Percentiles rank a stretch among this genome's conserved stretches.
Evolutionary conservation across 306 rosid genomes (phyloP).

Genomic region (Hylodesmum podocarpum): DNA sequence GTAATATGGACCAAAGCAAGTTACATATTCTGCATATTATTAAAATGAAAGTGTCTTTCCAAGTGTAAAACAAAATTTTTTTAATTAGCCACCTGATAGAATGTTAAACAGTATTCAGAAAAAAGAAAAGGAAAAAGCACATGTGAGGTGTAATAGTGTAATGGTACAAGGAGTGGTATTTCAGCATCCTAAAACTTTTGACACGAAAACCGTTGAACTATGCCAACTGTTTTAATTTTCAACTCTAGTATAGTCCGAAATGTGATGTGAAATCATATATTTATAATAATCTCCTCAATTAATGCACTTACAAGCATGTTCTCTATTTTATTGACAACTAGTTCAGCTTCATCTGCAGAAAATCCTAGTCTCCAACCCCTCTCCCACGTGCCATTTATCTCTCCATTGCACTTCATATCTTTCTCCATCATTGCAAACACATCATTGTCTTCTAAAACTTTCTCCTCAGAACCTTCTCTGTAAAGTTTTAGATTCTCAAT

Average conservation of each 20-base stretch:
- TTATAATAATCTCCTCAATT: slow-evolving; percentile 55
- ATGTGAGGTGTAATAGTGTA: no score
- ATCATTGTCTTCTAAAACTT: slow-evolving; percentile 31
- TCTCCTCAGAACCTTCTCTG: slow-evolving; percentile 33
- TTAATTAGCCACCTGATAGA: no score
- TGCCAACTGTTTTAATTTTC: not conserved
- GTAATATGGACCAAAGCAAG: no score
- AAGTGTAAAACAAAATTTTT: no score
- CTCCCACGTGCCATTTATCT: slow-evolving; percentile 46
- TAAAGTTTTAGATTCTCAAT: slow-evolving; percentile 39
- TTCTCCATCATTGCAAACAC: not conserved
- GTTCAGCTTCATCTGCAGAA: slow-evolving; percentile 58
- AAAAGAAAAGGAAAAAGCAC: no score
- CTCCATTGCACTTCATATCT: slow-evolving; percentile 1
- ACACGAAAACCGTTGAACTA: not conserved
- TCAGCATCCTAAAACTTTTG: no score
- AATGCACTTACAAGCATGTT: slow-evolving; percentile 48
- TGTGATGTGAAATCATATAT: slow-evolving; percentile 15
- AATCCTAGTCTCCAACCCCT: slow-evolving; percentile 57
- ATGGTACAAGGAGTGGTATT: no score
- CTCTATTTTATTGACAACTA: slow-evolving; percentile 56
- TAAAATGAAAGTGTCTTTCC: no score
- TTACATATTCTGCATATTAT: no score
- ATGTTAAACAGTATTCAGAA: no score
- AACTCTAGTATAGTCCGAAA: not conserved